A percentile compares a stretch with the other conserved stretches of the same genome.
phyloP scores from a whole-genome alignment of 208 protist genomes.

The Wallacemonas collosoma region DNA sequence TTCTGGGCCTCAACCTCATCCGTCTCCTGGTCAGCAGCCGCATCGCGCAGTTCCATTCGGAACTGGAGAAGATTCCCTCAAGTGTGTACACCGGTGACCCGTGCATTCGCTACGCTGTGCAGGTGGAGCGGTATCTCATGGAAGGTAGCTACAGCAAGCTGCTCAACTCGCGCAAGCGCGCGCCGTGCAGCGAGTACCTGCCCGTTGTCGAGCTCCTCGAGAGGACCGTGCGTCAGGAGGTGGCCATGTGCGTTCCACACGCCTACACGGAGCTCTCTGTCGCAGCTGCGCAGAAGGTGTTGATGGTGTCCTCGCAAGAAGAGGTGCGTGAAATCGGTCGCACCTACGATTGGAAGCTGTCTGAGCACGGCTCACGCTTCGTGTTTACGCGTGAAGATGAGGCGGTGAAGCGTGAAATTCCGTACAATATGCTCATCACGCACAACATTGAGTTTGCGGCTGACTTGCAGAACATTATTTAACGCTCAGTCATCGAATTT shows the following conservation, averaged over 20 bases:
- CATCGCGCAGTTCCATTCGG: constrained; percentile 93
- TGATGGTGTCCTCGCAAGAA: constrained; percentile 79
- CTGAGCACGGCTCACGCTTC: constrained; percentile 51
- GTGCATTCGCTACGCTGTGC: constrained; percentile 86
- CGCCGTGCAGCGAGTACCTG: constrained; percentile 90
- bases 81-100: constrained; percentile 67
- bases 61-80: constrained; percentile 91
- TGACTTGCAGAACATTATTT: constrained; percentile 87
- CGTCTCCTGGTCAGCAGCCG: constrained; percentile 82
- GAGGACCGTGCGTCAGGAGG: constrained; percentile 87
- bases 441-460: constrained; percentile 78
- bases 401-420: constrained; percentile 70
- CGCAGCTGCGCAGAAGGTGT: constrained; percentile 74
- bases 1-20: constrained; percentile 91
- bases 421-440: constrained; percentile 80
- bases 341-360: constrained; percentile 62
- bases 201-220: constrained; percentile 91
- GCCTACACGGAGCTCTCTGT: constrained; percentile 86
- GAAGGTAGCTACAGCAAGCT: constrained; percentile 94
- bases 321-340: constrained; percentile 71
- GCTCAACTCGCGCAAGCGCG: constrained; percentile 80
- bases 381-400: constrained; percentile 82
- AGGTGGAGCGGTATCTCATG: constrained; percentile 92
- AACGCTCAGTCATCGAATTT: constrained; percentile 1
- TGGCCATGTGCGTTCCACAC: constrained; percentile 86